These are phyloP conservation scores for Puccinia novopanici DNA, from an alignment of 1,284 basidiomycete species.

Conservation along the genomic window DNA sequence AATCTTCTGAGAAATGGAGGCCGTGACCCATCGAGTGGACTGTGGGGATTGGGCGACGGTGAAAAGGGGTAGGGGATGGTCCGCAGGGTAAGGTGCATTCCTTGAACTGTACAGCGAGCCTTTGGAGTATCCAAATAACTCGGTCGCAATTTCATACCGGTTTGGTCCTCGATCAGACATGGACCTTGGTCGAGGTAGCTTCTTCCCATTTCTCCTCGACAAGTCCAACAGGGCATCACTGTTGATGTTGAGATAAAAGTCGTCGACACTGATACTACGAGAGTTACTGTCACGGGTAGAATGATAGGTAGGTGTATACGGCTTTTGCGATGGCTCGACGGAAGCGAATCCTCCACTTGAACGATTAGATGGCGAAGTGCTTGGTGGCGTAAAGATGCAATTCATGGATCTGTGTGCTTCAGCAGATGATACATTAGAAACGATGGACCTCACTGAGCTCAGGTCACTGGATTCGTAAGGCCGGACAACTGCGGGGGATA, in stretches of 20 bases:
- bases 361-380: slow-evolving; percentile 11
- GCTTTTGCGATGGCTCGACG: neutral
- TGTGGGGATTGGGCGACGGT: neutral
- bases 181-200: slow-evolving; percentile 13
- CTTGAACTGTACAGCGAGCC: neutral
- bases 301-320: neutral
- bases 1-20: slow-evolving; percentile 22
- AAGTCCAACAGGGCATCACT: slow-evolving; percentile 18
- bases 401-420: neutral
- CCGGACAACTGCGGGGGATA: neutral
- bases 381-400: slow-evolving; percentile 26
- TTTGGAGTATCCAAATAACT: neutral
- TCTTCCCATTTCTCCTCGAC: slow-evolving; percentile 23
- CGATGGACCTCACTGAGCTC: slow-evolving; percentile 9
- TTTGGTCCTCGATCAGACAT: slow-evolving; percentile 42
- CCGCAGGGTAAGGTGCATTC: neutral
- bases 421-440: slow-evolving; percentile 23
- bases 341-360: neutral
- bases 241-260: slow-evolving; percentile 22
- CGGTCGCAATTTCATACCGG: neutral
- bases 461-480: slow-evolving; percentile 24
- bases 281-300: too few species aligned
- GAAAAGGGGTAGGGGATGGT: neutral
- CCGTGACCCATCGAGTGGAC: neutral
- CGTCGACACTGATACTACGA: slow-evolving; percentile 34